Base-by-base conservation (phyloP, 306 rosid genomes). In the Vigna reflexopilosa region DNA sequence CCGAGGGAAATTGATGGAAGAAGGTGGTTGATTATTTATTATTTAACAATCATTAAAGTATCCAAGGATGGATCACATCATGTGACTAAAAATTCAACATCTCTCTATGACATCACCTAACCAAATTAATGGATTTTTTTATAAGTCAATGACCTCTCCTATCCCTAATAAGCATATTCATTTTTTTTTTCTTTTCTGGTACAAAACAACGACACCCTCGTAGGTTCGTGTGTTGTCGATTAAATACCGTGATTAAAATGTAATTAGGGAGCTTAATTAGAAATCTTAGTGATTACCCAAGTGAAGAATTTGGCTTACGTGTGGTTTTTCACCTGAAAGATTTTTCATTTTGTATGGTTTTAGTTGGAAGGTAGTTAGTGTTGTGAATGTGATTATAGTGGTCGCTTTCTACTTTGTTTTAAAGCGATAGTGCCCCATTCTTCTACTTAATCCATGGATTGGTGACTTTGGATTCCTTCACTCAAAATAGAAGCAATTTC, bases 391-490 rank as follows among this genome's bases (percentile, higher is more conserved):
- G 30, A 64, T 40, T 38, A 26, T 72, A 69, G 83, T 83, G 67
- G 67, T 83, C 80, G 61, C 83, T 83, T 77, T 83, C 83, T n/a
- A 48, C 75, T 65, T 78, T 73, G 73, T 28, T 47, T 73, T 59
- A 73, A 67, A 62, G 79, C 56, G 67, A 22, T 26, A 13, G 73
- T 45, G 34, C n/a, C 70, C 69, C 69, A 65, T 65, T 30, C 30
- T 55, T 68, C 34, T n/a, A 32, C 79, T 30, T 66, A 63, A 66
- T 75, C 62, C 32, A 66, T 26, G 40, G 38, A 51, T 73, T 36
- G 48, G 78, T 73, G 32, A 59, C 91, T 66, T 86, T 45, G 89
- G 91, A 87, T 87, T 83, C 91, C 82, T 71, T 62, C 28, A 20
- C 57, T 67, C 20, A 44, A 67, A 63, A 34, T 48, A 15, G 70